Conservation (phyloP, 805 yeast genomes). For the Candida railenensis region DNA sequence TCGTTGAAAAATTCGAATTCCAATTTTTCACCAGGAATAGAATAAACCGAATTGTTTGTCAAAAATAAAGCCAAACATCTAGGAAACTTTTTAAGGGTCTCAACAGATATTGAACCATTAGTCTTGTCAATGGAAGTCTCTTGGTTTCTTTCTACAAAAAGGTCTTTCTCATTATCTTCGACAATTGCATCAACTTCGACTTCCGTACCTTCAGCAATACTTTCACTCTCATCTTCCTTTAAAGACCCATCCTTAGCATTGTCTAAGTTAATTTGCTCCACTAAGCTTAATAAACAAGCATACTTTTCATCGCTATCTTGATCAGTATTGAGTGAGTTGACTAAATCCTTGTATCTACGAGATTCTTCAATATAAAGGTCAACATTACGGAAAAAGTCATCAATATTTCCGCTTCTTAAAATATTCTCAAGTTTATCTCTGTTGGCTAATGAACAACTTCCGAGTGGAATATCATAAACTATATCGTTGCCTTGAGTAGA, state of each 20-base stretch:
- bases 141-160: too few species aligned
- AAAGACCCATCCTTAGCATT: neutral
- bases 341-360: constrained; percentile 22
- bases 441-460: constrained; percentile 16
- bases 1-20: constrained; percentile 25
- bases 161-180: neutral
- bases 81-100: neutral
- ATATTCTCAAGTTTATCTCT: constrained; percentile 15
- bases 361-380: constrained; percentile 19
- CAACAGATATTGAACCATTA: neutral
- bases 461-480: constrained; percentile 25
- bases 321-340: constrained; percentile 11
- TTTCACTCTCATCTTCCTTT: neutral
- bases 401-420: constrained; percentile 14
- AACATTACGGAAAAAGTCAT: constrained; percentile 16
- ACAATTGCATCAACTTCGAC: neutral
- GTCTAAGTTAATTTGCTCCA: constrained; percentile 8
- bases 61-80: neutral
- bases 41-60: constrained; percentile 12
- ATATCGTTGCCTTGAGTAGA: constrained; percentile 11
- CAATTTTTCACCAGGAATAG: constrained; percentile 27
- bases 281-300: constrained; percentile 21
- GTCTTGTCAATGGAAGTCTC: neutral
- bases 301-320: constrained; percentile 21
- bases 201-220: neutral